Evolutionary conservation across 805 yeast genomes (phyloP), one percentile per base, ranked within the genome.

Genomic region (Danielozyma ontarioensis): DNA sequence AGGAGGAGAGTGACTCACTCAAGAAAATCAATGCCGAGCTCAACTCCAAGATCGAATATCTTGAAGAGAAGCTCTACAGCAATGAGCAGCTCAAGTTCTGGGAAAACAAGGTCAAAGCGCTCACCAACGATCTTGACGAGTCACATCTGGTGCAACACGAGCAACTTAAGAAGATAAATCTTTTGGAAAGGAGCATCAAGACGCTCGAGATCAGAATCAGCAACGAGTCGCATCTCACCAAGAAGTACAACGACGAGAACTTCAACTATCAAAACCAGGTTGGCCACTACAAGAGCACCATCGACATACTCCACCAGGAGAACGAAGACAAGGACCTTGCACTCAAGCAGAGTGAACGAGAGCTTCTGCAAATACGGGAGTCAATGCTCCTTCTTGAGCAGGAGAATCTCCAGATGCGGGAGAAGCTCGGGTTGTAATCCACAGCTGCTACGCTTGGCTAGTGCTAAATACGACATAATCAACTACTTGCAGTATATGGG

Each of bases 1-100:
- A 65, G 16, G 86, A 83, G 53, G 93, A 83, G 49, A 82, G 80
- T 46, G 78, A 77, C 46, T 72, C 82, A 1, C 50, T 83, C 27
- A 74, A 72, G 17, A 78, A 68, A 40, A 70, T 68, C 38, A 77
- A 80, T 45, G 57, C 57, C 23, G 76, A 77, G 31, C 55, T 83
- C 40, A 67, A 60, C 33, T 35, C 39, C 12, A 73, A 74, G 42
- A 59, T 75, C 8, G 52, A 62, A 18, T 64, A 59, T 4, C 48
- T 74, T 17, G 79, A 79, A 42, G 61, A 57, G 1, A 72, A 74
- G 37, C 54, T 74, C 15, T 65, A 68, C 32, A 67, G 69, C 35
- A 63, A 70, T 17, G 70, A 71, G 25, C 81, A 78, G 45, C 69
- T 74, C 42, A 72, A 69, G 41, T 76, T 71, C 38, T 83, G 89